Percentiles rank a stretch among this genome's conserved stretches.
Evolutionary conservation across 2,329 filamentous ascomycete genomes (phyloP).

Genomic region (Cladophialophora yegresii): DNA sequence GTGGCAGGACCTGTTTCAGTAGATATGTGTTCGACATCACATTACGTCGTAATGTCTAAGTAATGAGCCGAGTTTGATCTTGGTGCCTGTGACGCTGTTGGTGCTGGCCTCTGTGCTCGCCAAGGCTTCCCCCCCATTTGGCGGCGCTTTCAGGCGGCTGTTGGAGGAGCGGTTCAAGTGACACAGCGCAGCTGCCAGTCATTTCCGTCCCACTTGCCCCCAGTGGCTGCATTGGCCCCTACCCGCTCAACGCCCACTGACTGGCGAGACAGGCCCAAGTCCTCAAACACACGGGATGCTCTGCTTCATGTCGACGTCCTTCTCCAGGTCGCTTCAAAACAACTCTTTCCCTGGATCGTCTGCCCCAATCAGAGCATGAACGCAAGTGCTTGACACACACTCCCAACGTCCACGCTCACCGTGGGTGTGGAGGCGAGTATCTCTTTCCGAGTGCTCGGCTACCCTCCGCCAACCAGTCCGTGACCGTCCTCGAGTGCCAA

Average conservation of each 20-base stretch:
- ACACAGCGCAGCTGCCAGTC: conserved; percentile 14
- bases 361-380: neutral
- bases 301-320: neutral
- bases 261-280: neutral
- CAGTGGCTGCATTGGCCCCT: neutral
- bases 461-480: neutral
- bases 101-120: neutral
- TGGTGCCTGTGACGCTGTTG: neutral
- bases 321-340: neutral
- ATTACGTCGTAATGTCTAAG: conserved; percentile 3
- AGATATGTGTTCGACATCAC: neutral
- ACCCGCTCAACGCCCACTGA: conserved; percentile 12
- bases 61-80: neutral
- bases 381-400: neutral
- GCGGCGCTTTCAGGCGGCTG: neutral
- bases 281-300: neutral
- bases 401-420: neutral
- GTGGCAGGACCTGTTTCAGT: neutral
- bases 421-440: neutral
- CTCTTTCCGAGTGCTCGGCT: neutral
- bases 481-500: neutral
- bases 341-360: neutral
- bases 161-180: neutral
- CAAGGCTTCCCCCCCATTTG: conserved; percentile 1
- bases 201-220: conserved; percentile 10